Evolutionary conservation across 2,329 filamentous ascomycete species (phyloP), one percentile per base, ranked within the genome.

Genomic region (Xylaria sp.): DNA sequence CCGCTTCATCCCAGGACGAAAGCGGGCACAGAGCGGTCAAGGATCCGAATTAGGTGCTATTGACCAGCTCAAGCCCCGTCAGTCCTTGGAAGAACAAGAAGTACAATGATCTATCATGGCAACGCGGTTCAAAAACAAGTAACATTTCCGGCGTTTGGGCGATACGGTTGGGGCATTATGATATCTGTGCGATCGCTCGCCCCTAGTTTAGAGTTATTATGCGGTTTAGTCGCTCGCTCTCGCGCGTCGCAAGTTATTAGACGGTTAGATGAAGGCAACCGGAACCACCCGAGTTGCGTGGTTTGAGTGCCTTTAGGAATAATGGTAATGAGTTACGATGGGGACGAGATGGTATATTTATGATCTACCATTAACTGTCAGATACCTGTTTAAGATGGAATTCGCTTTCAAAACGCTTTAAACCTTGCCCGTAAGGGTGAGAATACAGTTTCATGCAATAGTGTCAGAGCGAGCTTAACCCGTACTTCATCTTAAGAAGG

Each of bases 1-100:
- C 42, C 64, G 69, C 26, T 71, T 71, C 50, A 70, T 71, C 19
- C 68, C 68, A 1, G 68, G 69, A 13, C 68, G 69, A 18, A 71
- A 70, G 58, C 62, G 68, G 52, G 68, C 69, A 44, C 69, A 70
- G 50, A 70, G 67, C 53, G 66, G 66, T 26, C 68, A 70, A 53
- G 69, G 67, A 16, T 63, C 68, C 2, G 69, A 71, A 58, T 46
- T 71, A 17, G 63, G 65, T n/a, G 57, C 48, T 26, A 67, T 71
- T 34, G 67, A 71, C 16, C 62, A 65, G 41, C 68, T 68, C n/a
- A 63, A 59, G n/a, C 69, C 68, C 4, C 60, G 64, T 9, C 64
- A 66, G 20, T 64, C 66, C 1, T 45, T 60, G 13, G 63, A 64
- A 7, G 61, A 49, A 16, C 59, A 69, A 37, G 66, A 70, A 37